Evolutionary conservation across 2,329 filamentous ascomycete species (phyloP), one percentile per base, ranked within the genome.

Genomic region (Alternaria brassicicola): DNA sequence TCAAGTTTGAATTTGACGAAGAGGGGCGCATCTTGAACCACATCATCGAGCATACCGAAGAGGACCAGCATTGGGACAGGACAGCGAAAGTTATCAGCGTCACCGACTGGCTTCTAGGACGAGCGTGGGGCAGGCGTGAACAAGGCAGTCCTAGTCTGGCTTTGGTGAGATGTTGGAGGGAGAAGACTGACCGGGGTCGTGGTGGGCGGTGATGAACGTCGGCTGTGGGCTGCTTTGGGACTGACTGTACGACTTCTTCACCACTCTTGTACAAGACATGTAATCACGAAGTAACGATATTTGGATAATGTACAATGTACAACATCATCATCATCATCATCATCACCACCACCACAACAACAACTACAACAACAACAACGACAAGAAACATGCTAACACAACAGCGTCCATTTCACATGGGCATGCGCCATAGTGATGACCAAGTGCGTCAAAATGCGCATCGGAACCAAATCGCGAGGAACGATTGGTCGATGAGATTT

Each of bases 1-100:
- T 98, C 78, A 89, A 97, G 58, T 99, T 99, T 76, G 92, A 96
- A 65, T 99, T 99, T 75, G 95, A 98, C 72, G 84, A 87, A 45
- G 86, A 96, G 69, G 95, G 95, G 1, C 85, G 92, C 63, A 87
- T 99, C 33, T 79, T 90, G 46, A 92, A 87, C 66, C 95, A 98
- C 77, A 96, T 92, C 0, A 98, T 99, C 70, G 95, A 99, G 79
- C 91, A 96, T 78, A 90, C 91, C 1, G 90, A 97, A 69, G 89
- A 95, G 70, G 88, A 89, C 15, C 87, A 89, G 36, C 87, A 92
- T 59, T 96, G 90, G 87, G 93, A 97, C 69, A 87, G 86, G 62
- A 93, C 91, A 25, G 89, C 91, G 21, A 91, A 89, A 72, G 90
- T 99, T 19, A 92, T 98, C 15, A 93, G 90, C 13, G 81, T 98